phyloP scores from a whole-genome alignment of 768 basidiomycete genomes.

The Mycena chlorophos region DNA sequence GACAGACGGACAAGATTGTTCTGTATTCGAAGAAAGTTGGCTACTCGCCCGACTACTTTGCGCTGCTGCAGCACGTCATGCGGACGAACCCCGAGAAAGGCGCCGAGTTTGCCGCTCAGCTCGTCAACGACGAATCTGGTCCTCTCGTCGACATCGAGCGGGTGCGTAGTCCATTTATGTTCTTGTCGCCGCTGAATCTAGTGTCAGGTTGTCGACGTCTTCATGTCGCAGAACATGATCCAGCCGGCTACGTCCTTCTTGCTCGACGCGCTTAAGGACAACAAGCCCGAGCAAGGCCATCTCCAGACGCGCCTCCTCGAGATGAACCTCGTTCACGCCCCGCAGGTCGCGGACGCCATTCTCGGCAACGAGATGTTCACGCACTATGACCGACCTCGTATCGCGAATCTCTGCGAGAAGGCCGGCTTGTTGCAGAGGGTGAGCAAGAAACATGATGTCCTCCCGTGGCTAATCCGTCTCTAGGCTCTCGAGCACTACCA shows the following conservation, averaged over 20 bases:
- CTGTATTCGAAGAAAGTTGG: constrained; percentile 97
- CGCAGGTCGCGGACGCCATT: constrained; percentile 98
- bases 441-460: constrained; percentile 28
- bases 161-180: constrained; percentile 41
- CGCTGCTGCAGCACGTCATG: constrained; percentile 93
- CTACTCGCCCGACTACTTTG: constrained; percentile 89
- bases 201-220: constrained; percentile 88
- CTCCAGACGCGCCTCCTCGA: constrained; percentile 95
- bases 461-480: constrained; percentile 20
- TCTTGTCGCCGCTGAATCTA: constrained; percentile 7
- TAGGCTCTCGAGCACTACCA: constrained; percentile 98
- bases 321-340: constrained; percentile 97
- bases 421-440: constrained; percentile 94
- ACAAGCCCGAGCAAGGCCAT: constrained; percentile 94
- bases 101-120: constrained; percentile 93
- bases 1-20: constrained; percentile 97
- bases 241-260: constrained; percentile 98
- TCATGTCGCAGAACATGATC: constrained; percentile 99
- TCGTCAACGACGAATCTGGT: constrained; percentile 91
- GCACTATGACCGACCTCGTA: constrained; percentile 93
- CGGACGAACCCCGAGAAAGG: constrained; percentile 96
- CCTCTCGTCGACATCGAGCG: constrained; percentile 92
- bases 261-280: constrained; percentile 96
- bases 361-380: constrained; percentile 98
- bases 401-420: constrained; percentile 98